A percentile compares a stretch with the other conserved stretches of the same genome.
These are phyloP conservation scores for Dactylella cylindrospora DNA, from an alignment of 2,329 filamentous ascomycete genomes.

Conservation along the genomic window DNA sequence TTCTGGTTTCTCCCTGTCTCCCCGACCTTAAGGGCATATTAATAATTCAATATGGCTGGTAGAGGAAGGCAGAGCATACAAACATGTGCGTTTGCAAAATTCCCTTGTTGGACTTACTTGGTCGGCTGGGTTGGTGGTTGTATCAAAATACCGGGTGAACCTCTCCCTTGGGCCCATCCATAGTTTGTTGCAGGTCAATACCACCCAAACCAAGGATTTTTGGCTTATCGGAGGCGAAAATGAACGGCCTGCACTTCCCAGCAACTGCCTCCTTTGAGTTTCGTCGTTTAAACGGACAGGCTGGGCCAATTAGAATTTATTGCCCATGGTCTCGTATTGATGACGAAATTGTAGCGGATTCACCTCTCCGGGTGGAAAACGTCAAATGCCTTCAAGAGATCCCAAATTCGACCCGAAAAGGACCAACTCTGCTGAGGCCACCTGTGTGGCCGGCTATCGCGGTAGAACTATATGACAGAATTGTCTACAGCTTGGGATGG, in stretches of 20 bases:
- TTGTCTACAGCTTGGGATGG: no score
- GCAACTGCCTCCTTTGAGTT: conserved; percentile 40
- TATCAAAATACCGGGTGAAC: conserved; percentile 43
- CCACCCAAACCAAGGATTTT: conserved; percentile 36
- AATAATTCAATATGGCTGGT: no score
- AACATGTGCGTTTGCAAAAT: no score
- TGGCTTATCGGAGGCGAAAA: conserved; percentile 24
- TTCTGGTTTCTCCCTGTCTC: no score
- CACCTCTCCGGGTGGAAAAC: no score
- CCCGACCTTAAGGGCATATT: no score
- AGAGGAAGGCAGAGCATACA: no score
- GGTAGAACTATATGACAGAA: no score
- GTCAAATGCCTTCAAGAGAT: no score
- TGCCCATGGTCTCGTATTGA: conserved; percentile 8
- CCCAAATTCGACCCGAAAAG: no score
- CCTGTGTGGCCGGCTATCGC: no score
- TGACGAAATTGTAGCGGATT: conserved; percentile 43
- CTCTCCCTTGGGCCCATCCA: conserved; percentile 33
- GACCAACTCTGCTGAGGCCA: no score
- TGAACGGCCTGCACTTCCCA: conserved; percentile 26
- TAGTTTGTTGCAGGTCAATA: conserved; percentile 43
- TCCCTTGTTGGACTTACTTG: conserved; percentile 45
- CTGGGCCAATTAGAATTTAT: conserved; percentile 15
- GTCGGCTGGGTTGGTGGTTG: conserved; percentile 31
- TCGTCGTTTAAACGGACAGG: conserved; percentile 17